Evolutionary conservation across 2,329 filamentous ascomycete genomes (phyloP), one percentile per base, ranked within the genome.

Genomic region (Domatiomyces catenatus): DNA sequence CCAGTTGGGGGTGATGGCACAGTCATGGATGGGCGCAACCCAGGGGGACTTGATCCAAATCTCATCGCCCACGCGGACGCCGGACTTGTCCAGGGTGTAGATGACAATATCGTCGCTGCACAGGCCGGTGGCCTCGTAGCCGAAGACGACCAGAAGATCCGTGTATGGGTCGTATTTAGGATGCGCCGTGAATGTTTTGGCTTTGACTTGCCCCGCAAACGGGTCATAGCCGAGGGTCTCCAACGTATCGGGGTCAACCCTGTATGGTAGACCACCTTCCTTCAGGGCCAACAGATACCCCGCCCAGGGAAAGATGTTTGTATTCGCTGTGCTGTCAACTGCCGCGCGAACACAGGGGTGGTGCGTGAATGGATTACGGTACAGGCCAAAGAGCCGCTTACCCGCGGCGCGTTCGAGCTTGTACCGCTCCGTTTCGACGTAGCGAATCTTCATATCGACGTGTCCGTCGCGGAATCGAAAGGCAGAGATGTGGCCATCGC

Each of bases 151-250:
- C 56, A 71, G 63, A 48, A 71, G 69, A 5, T 67, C 64, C 0
- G 62, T 69, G 44, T 62, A 61, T 0, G 68, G 68, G 48, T 72
- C 69, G 44, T 69, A 62, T 49, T 72, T 72, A 0, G 69, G 69
- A 54, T 72, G 69, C 4, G 69, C 69, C 1, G 68, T 69, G 50
- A 71, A 69, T 0, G 68, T 68, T 5, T 65, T 66, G 1, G 63
- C 58, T 19, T 61, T 56, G 1, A 70, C 59, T 52, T 70, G 67
- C 2, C 63, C 65, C 18, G 62, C 63, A 53, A 68, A 69, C 26
- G 68, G 66, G 51, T 69, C 66, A 12, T 64, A 60, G 0, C 65
- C 61, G 12, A 63, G 60, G 0, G 68, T 71, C 22, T 69, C 66
- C 0, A 71, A 59, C 0, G 67, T 69, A 8, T 62, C 56, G 0